Evolutionary conservation across 1,284 basidiomycete species (phyloP).

Genomic region (Fomitiporia mediterranea): DNA sequence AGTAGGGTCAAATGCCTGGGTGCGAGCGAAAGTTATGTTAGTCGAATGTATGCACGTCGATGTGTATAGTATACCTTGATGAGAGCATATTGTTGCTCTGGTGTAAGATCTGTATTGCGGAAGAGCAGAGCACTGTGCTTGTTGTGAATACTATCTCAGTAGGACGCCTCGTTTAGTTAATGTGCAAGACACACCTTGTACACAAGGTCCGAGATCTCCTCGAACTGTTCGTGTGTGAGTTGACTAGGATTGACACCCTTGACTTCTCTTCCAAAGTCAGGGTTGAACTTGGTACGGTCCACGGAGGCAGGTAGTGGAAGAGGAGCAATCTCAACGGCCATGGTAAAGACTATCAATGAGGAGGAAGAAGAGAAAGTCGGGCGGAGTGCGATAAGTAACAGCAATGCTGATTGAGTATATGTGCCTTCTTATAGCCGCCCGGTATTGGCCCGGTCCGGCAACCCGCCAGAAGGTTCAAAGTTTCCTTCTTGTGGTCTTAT

Average conservation of each 20-base stretch:
- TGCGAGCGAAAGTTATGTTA: not conserved
- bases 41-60: constrained; percentile 1
- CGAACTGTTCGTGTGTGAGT: constrained; percentile 48
- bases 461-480: no score
- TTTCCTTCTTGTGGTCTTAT: no score
- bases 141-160: not conserved
- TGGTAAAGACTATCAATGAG: constrained; percentile 25
- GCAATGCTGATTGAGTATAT: no score
- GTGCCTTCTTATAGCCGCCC: no score
- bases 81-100: constrained; percentile 78
- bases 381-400: not conserved
- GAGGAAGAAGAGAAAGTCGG: not conserved
- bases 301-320: constrained; percentile 57
- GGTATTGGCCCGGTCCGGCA: no score
- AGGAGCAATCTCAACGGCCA: constrained; percentile 53
- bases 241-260: constrained; percentile 53
- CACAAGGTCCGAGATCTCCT: constrained; percentile 55
- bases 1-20: constrained; percentile 66
- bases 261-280: constrained; percentile 62
- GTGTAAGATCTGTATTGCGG: constrained; percentile 61
- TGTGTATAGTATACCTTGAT: constrained; percentile 57
- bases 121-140: constrained; percentile 76
- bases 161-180: not conserved
- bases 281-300: constrained; percentile 47
- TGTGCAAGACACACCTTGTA: constrained; percentile 45